These are phyloP conservation scores for Citrullus mucosospermus DNA, from an alignment of 306 rosid genomes.

Conservation along the genomic window DNA sequence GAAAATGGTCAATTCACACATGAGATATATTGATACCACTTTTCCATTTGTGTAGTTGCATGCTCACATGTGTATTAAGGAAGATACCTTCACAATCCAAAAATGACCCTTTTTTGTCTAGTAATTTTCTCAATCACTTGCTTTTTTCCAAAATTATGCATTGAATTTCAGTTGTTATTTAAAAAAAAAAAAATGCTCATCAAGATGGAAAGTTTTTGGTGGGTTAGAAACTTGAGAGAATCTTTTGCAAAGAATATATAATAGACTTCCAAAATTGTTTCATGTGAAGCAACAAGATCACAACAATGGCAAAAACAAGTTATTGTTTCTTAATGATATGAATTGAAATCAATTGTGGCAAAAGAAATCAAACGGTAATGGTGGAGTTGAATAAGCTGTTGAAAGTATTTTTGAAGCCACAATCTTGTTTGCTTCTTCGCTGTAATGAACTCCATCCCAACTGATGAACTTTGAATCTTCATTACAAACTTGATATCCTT, in stretches of 20 bases:
- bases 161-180: background rate
- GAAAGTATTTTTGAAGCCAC: conserved; percentile 59
- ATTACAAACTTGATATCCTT: conserved; percentile 52
- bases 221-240: background rate
- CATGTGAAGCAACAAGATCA: background rate
- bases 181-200: background rate
- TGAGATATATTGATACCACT: background rate
- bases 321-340: background rate
- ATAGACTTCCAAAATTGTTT: background rate
- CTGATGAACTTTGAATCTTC: conserved; percentile 44
- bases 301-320: background rate
- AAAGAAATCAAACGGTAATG: conserved; percentile 56
- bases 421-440: conserved; percentile 62
- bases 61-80: background rate
- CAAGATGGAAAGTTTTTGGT: too few species aligned
- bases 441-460: conserved; percentile 82
- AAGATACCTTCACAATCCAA: background rate
- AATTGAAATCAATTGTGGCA: conserved; percentile 20
- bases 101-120: background rate
- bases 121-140: background rate
- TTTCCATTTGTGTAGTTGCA: background rate
- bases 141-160: background rate
- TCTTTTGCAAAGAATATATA: background rate
- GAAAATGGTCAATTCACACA: background rate
- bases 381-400: conserved; percentile 52